Evolutionary conservation across 148 eudicot genomes (phyloP).

Genomic region (Euryodendron excelsum): DNA sequence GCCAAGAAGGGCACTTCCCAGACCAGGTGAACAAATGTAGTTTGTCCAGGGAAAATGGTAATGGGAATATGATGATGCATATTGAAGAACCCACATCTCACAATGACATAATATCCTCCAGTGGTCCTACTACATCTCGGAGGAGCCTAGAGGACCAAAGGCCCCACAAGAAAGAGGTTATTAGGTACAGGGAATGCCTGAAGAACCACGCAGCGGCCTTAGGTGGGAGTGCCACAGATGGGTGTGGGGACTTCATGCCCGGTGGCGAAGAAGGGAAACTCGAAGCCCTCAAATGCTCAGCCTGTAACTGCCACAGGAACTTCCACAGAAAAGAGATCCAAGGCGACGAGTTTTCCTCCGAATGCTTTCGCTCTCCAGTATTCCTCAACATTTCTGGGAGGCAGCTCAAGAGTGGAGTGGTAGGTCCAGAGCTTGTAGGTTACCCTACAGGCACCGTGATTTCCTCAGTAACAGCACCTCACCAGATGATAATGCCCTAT

Average conservation of each 20-base stretch:
- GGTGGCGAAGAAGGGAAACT: conserved; percentile 22
- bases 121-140: too few species aligned
- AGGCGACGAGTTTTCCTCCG: not conserved
- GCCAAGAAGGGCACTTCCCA: not conserved
- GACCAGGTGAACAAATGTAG: too few species aligned
- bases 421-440: not conserved
- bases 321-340: conserved; percentile 44
- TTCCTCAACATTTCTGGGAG: not conserved
- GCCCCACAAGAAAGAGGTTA: not conserved
- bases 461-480: not conserved
- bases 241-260: conserved; percentile 57
- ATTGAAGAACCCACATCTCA: too few species aligned
- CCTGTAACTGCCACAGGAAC: conserved; percentile 62
- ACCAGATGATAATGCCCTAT: not conserved
- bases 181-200: conserved; percentile 49
- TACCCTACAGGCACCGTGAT: not conserved
- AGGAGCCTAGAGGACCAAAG: too few species aligned
- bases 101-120: too few species aligned
- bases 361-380: not conserved
- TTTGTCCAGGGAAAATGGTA: too few species aligned
- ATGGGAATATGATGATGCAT: too few species aligned
- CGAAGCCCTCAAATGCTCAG: conserved; percentile 42
- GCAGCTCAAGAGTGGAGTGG: too few species aligned
- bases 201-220: conserved; percentile 61
- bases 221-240: conserved; percentile 47